Base-by-base conservation (phyloP, 1,284 basidiomycete genomes). In the Uromyces viciae-fabae region DNA sequence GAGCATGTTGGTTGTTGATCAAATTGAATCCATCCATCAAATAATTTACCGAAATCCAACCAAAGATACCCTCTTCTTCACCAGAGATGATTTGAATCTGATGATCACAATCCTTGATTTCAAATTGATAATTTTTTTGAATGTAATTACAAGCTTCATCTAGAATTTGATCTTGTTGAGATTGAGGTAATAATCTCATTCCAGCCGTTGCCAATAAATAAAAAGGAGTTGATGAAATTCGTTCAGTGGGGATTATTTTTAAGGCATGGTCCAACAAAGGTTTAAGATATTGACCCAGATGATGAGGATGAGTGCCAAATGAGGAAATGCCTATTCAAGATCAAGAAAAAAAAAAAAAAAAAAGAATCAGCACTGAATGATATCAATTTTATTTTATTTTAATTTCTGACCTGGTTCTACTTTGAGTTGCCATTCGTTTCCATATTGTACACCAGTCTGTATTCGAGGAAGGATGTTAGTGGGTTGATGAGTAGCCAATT, bases 21-120 rank as follows among this genome's bases (percentile, higher is more conserved):
- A 17, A 46, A 19, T 89, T 89, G 85, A 99, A 99, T 1, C 95
- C 96, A 85, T 99, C 94, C 94, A 98, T 97, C 62, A 99, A 91
- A 86, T 99, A 99, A 86, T 99, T 99, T 85, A 98, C 94, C 0
- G 95, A 94, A 78, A 99, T 94, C 97, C 97, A 99, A 1, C 97
- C 97, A 86, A 96, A 97, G 68, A 98, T 87, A 0, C 97, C 97
- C 85, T 99, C 97, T 86, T 99, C 96, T 86, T 99, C 95, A 73
- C 97, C 97, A 0, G 94, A 93, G 84, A 99, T 99, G 84, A 99
- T 94, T 81, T 93, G 91, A 2, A 99, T 91, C 83, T 93, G 95
- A 75, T 93, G 90, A 19, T 92, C 92, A 86, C 96, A 98, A 2
- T 85, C 86, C 72, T 93, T 91, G 82, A 94, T 89, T 75, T 89